Evolutionary conservation across 805 yeast genomes (phyloP), one percentile per base, ranked within the genome.

Genomic region (Hanseniaspora jakobsenii): DNA sequence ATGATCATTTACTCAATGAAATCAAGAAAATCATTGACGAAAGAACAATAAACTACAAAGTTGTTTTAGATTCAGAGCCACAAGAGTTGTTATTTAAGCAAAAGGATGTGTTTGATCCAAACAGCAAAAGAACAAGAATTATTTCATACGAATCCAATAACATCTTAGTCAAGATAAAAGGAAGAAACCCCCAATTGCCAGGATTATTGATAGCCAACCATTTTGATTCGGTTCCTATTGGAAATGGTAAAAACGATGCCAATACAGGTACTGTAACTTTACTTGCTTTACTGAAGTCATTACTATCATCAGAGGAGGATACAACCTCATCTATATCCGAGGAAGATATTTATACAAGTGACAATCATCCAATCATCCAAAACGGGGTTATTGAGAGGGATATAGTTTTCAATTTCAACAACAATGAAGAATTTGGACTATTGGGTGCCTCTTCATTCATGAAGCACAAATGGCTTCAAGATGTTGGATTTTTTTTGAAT

Each of bases 211-310:
- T 87, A 3, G 79, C 91, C 52, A 86, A 95, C 4, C 96, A 87
- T 63, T 87, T 66, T 54, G 96, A 86, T 62, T 75, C 89, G 6
- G 95, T 86, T 6, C 93, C 95, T 17, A 75, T 93, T 2, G 77
- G 85, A 4, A 75, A 66, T 53, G 96, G 96, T 24, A 76, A 91
- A 2, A 87, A 95, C 2, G 96, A 87, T 58, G 95, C 85, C 56
- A 95, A 95, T 1, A 77, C 78, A 65, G 95, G 95, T 7, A 69
- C 84, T 48, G 94, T 86, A 1, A 71, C 91, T 8, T 65, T 86
- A 69, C 62, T 86, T 38, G 93, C 86, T 1, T 64, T 82, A 2
- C 62, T 86, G 48, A 69, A 75, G 32, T 62, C 73, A 52, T 72
- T 65, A 51, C 9, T 41, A 7, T 10, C 32, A 19, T n/a, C n/a